phyloP scores from a whole-genome alignment of 2,329 filamentous ascomycete species.

The Onygena corvina region DNA sequence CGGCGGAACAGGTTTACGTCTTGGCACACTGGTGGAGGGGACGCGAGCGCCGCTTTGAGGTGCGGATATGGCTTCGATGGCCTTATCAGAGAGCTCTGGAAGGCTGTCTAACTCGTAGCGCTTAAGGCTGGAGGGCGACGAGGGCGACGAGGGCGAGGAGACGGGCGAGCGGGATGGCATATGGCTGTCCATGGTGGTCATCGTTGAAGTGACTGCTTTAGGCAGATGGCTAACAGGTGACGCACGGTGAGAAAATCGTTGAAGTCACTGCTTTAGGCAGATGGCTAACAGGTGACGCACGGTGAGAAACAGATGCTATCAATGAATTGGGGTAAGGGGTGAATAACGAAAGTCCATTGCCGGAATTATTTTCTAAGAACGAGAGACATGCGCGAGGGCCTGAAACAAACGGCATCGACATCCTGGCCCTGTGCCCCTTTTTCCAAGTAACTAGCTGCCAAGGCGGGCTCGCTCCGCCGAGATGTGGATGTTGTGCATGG shows the following conservation, averaged over 20 bases:
- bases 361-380: neutral
- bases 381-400: neutral
- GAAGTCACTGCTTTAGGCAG: no score
- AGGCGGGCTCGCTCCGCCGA: neutral
- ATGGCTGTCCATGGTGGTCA: neutral
- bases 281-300: no score
- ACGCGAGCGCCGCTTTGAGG: constrained; percentile 9
- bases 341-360: constrained; percentile 3
- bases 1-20: constrained; percentile 15
- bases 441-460: neutral
- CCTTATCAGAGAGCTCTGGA: neutral
- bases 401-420: neutral
- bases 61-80: neutral
- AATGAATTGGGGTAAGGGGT: neutral
- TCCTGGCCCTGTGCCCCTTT: neutral
- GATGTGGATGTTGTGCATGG: no score
- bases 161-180: neutral
- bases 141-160: constrained; percentile 8
- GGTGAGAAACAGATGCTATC: no score
- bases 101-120: constrained; percentile 7
- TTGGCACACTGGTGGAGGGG: constrained; percentile 11
- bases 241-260: no score
- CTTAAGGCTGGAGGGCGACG: constrained; percentile 9
- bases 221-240: no score
- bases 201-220: no score